Conservation (phyloP, 139 green algal species). For the Closterium sp. region DNA sequence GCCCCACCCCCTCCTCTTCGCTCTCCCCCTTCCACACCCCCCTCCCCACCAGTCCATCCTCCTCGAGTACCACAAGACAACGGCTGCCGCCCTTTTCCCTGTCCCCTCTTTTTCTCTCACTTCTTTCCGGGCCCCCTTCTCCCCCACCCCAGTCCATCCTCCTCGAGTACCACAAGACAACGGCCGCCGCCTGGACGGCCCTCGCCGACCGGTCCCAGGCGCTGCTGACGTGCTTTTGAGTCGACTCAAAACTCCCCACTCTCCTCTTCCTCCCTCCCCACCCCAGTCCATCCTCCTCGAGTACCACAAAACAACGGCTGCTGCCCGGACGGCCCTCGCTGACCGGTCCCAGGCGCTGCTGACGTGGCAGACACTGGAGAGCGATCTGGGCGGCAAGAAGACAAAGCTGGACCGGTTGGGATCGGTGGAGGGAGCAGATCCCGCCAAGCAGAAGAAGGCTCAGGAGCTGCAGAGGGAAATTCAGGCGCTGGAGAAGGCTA, state of each 20-base stretch:
- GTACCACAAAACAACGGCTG: slow-evolving; percentile 64
- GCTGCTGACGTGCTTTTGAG: too few relatives aligned
- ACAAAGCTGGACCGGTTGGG: slow-evolving; percentile 34
- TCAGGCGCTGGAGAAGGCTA: not conserved
- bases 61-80: slow-evolving; percentile 67
- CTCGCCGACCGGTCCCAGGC: too few relatives aligned
- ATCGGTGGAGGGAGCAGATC: not conserved
- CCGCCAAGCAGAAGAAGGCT: not conserved
- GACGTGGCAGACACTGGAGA: slow-evolving; percentile 63
- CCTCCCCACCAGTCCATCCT: slow-evolving; percentile 53
- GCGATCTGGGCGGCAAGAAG: slow-evolving; percentile 57
- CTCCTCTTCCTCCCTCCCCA: too few relatives aligned
- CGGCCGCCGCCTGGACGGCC: too few relatives aligned
- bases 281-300: slow-evolving; percentile 64
- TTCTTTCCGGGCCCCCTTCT: too few relatives aligned
- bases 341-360: slow-evolving; percentile 68
- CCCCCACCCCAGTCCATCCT: too few relatives aligned
- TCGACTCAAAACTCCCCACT: too few relatives aligned
- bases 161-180: too few relatives aligned
- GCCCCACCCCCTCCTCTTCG: slow-evolving; percentile 2
- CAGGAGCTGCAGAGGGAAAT: not conserved
- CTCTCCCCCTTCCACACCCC: slow-evolving; percentile 20
- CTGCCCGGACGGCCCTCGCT: slow-evolving; percentile 48
- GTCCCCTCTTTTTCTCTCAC: too few relatives aligned
- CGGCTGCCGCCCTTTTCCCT: too few relatives aligned